phyloP scores from a whole-genome alignment of 495 filamentous ascomycete species.

The Penicillium canariense region DNA sequence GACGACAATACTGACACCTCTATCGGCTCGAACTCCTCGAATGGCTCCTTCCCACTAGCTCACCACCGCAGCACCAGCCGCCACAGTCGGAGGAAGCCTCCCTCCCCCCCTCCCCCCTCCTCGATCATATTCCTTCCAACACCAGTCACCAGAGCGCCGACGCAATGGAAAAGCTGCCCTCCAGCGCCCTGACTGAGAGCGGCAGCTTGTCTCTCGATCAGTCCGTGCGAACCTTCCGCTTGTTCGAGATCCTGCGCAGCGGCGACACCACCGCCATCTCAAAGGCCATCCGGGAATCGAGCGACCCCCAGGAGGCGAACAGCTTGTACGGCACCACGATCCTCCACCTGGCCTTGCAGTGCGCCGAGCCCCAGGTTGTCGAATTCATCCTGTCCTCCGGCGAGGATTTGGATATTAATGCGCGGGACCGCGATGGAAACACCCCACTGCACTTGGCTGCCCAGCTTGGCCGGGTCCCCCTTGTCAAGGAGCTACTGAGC shows the following conservation, averaged over 20 bases:
- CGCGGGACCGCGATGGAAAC: constrained; percentile 87
- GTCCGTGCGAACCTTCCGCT: constrained; percentile 87
- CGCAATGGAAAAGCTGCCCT: constrained; percentile 33
- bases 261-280: constrained; percentile 90
- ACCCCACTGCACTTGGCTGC: constrained; percentile 89
- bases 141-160: constrained; percentile 15
- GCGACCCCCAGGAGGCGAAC: constrained; percentile 41
- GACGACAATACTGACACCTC: constrained; percentile 34
- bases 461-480: constrained; percentile 69
- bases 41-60: constrained; percentile 27
- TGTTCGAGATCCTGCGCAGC: constrained; percentile 87
- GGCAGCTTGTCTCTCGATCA: constrained; percentile 72
- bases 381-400: constrained; percentile 82
- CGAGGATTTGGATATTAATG: constrained; percentile 75
- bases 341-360: constrained; percentile 94
- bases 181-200: constrained; percentile 30
- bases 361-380: constrained; percentile 91
- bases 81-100: constrained; percentile 25
- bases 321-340: constrained; percentile 78
- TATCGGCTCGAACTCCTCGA: constrained; percentile 27
- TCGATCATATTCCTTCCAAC: constrained; percentile 29
- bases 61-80: constrained; percentile 33
- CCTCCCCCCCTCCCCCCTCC: constrained; percentile 22
- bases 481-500: constrained; percentile 78
- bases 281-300: constrained; percentile 75